A percentile compares a stretch with the other conserved stretches of the same genome.
Evolutionary conservation across 371 early-diverging fungal genomes (phyloP).

Genomic region (Funneliformis caledonium): DNA sequence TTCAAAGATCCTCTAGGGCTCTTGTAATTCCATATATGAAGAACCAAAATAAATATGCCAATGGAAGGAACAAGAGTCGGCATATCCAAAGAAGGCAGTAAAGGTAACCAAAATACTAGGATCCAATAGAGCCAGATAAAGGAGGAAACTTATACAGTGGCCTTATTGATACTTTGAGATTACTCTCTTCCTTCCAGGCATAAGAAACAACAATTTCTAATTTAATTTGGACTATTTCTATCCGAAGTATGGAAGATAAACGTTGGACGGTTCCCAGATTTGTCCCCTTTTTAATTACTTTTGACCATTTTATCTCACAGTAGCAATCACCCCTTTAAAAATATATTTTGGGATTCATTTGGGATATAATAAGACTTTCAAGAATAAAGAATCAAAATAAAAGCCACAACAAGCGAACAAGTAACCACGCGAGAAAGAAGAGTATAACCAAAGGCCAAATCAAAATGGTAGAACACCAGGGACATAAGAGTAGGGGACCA

Average conservation of each 20-base stretch:
- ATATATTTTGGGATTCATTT: not conserved
- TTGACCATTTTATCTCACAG: not conserved
- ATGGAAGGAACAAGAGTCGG: slow-evolving; percentile 32
- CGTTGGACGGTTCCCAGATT: not conserved
- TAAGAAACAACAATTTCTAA: slow-evolving; percentile 20
- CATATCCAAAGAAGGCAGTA: slow-evolving; percentile 25
- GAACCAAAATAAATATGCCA: slow-evolving; percentile 30
- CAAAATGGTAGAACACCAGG: slow-evolving; percentile 24
- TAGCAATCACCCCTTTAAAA: not conserved
- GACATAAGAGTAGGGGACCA: slow-evolving; percentile 17
- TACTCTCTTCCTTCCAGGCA: slow-evolving; percentile 34
- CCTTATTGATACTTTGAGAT: slow-evolving; percentile 3
- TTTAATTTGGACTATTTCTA: slow-evolving; percentile 20
- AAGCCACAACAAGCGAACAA: slow-evolving; percentile 13
- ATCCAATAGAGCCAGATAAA: not conserved
- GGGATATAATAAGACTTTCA: not conserved
- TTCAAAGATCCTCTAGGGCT: slow-evolving; percentile 29
- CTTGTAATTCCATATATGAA: slow-evolving; percentile 35
- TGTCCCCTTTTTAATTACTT: not conserved
- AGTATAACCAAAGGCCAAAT: slow-evolving; percentile 37
- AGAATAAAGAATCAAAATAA: not conserved
- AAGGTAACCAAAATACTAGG: slow-evolving; percentile 21
- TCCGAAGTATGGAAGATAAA: not conserved
- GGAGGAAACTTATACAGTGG: not conserved
- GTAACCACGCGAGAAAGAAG: slow-evolving; percentile 32